Base-by-base conservation (phyloP, 768 basidiomycete species). In the Collybia mongolica region DNA sequence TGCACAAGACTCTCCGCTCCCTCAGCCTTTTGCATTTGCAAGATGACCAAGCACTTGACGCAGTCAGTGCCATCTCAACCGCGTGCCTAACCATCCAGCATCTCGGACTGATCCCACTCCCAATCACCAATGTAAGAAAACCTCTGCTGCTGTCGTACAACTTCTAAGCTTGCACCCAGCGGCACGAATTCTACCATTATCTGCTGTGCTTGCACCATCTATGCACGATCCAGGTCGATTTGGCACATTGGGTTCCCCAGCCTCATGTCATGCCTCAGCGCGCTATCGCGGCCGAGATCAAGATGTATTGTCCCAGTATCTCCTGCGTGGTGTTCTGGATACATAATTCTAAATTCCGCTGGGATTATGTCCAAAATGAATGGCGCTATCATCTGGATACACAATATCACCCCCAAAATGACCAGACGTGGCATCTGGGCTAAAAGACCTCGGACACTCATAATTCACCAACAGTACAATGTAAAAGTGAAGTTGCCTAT, bases 181-280 rank as follows among this genome's bases (percentile, higher is more conserved):
- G 65, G 36, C 65, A 65, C 39, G 47, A 59, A 37, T 61, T 70
- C 44, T 58, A 63, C 49, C 42, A 52, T 18, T 56, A 44, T 39
- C 57, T 68, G 1, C 62, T 68, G 57, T 40, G 46, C 18, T 56
- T 72, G 46, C 65, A 58, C 28, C 45, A 55, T 42, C 65, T 71
- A 20, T 54, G 49, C 14, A 54, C 60, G 15, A 61, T 71, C n/a
- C 70, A 74, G 18, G 57, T 72, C 5, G 70, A 72, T 39, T 52
- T 74, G 3, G 42, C 52, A 2, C 28, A 48, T 19, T 74, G 72
- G 72, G 44, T 39, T 2, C 69, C 60, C 8, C 58, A 54, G 24
- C 60, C 64, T 2, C 54, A 39, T 20, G 42, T 51, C 1, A 41
- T 54, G n/a, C 59, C 61, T 0, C 69, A 68, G 44, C 66, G 69